Percentiles rank a stretch among this genome's conserved stretches.
phyloP scores from a whole-genome alignment of 73 alveolate genomes.

The Stentor roeselii region DNA sequence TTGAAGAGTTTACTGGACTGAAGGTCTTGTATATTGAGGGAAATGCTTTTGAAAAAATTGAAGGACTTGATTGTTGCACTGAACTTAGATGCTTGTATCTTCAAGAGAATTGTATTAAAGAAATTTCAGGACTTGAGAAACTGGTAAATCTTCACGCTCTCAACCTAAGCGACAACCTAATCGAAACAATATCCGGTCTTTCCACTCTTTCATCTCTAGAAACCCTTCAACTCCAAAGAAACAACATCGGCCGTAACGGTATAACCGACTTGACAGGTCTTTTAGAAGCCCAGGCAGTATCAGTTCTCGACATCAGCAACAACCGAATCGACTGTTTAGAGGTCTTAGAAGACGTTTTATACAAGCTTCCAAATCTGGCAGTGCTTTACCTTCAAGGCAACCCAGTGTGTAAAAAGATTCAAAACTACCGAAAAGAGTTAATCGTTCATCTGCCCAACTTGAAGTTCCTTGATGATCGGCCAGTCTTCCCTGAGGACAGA shows the following conservation, averaged over 20 bases:
- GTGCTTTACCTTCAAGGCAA: conserved; percentile 64
- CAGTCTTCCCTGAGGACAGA: conserved; percentile 91
- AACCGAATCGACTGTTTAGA: conserved; percentile 77
- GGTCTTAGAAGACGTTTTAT: conserved; percentile 55
- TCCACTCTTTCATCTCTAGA: conserved; percentile 48
- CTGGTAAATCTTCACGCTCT: conserved; percentile 60
- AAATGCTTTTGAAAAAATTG: conserved; percentile 85
- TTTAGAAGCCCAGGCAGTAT: conserved; percentile 56
- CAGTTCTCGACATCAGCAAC: conserved; percentile 83
- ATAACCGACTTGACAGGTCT: conserved; percentile 57
- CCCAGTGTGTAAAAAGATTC: conserved; percentile 55
- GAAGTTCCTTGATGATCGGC: conserved; percentile 81
- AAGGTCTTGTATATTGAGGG: conserved; percentile 91
- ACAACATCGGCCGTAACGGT: conserved; percentile 81
- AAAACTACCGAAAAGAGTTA: conserved; percentile 60
- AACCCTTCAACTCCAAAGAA: conserved; percentile 73
- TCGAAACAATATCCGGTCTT: conserved; percentile 63
- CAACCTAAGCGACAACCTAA: conserved; percentile 82
- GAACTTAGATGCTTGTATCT: conserved; percentile 70
- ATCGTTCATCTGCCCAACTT: conserved; percentile 47
- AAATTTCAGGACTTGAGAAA: conserved; percentile 77
- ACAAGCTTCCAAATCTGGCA: conserved; percentile 53
- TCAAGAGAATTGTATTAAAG: conserved; percentile 83
- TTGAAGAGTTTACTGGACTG: conserved; percentile 88
- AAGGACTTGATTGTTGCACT: conserved; percentile 69